A percentile compares a stretch with the other conserved stretches of the same genome.
These are phyloP conservation scores for Martiniozyma abietophila DNA, from an alignment of 805 yeast species.

Conservation along the genomic window DNA sequence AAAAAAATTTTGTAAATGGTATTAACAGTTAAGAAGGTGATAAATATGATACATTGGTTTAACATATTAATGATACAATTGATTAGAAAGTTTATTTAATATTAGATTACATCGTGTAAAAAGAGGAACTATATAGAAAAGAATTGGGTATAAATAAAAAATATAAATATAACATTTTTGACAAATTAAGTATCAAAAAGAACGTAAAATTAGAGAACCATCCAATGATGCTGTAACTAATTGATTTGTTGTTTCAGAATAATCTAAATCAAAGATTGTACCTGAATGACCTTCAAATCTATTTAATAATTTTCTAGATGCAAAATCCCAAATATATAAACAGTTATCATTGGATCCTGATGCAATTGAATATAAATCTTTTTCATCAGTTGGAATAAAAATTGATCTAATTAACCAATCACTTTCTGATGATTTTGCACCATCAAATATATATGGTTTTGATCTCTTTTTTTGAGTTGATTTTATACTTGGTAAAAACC, in stretches of 20 bases:
- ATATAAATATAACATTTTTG: too few relatives aligned
- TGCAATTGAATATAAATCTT: constrained; percentile 22
- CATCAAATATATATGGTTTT: constrained; percentile 43
- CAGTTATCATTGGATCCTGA: constrained; percentile 60
- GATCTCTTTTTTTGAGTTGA: constrained; percentile 23
- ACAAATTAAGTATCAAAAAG: constrained; percentile 9
- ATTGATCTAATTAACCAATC: constrained; percentile 42
- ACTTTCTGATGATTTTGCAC: constrained; percentile 47
- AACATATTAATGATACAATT: too few relatives aligned
- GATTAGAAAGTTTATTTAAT: too few relatives aligned
- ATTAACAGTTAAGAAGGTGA: background rate
- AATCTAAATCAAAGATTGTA: constrained; percentile 51
- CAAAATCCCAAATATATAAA: constrained; percentile 52
- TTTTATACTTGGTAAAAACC: constrained; percentile 25
- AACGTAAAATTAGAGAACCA: constrained; percentile 44
- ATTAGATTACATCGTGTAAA: too few relatives aligned
- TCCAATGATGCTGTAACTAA: constrained; percentile 46
- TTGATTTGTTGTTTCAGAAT: constrained; percentile 23
- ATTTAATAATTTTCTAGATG: constrained; percentile 35
- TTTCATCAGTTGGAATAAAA: constrained; percentile 27
- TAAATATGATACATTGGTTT: too few relatives aligned
- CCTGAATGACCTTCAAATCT: constrained; percentile 56
- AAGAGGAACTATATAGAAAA: too few relatives aligned
- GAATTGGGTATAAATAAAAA: too few relatives aligned
- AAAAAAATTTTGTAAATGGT: background rate